Base-by-base conservation (phyloP, 495 filamentous ascomycete species). In the Friedmanniomyces simplex region DNA sequence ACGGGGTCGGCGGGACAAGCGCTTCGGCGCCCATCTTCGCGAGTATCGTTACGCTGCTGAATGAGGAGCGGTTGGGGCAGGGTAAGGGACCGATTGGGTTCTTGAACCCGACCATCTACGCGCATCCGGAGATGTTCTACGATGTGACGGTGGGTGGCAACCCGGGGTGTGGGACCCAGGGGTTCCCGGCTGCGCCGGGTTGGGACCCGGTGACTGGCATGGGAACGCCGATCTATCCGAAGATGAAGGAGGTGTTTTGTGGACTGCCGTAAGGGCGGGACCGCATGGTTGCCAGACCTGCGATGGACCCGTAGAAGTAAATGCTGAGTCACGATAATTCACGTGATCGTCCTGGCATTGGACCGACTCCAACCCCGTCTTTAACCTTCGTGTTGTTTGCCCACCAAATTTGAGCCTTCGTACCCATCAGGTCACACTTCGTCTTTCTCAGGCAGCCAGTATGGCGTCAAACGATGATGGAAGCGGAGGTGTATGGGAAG, bases 71-170 rank as follows among this genome's bases (percentile, higher is more conserved):
- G 22, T 57, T 83, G 21, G 74, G 73, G 0, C 68, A 63, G 3
- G 80, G 78, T 36, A 79, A 85, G 55, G 63, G 76, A 18, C 76
- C 77, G 0, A 72, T 85, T 0, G 83, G 83, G 0, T 78, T 86
- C 52, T 64, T 85, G 30, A 84, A 85, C 55, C 83, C 80, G 16
- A 69, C 72, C 2, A 66, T 86, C 13, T 86, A 87, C 64, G 73
- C 73, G 0, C 72, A 87, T 62, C 80, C 82, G 0, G 76, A 76
- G 34, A 74, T 76, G 0, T 75, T 87, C 55, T 81, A 78, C 51
- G 84, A 87, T 66, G 73, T 88, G 42, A 81, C 74, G 12, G 61
- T 57, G 10, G 84, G 84, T 1, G 10, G 10, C 36, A 63, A 63
- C 36, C 61, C 56, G 30, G 57, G 57, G 1, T 63, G 61, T 45